Evolutionary conservation across 352 stramenopile genomes (phyloP).

Genomic region (Saprolegnia parasitica): DNA sequence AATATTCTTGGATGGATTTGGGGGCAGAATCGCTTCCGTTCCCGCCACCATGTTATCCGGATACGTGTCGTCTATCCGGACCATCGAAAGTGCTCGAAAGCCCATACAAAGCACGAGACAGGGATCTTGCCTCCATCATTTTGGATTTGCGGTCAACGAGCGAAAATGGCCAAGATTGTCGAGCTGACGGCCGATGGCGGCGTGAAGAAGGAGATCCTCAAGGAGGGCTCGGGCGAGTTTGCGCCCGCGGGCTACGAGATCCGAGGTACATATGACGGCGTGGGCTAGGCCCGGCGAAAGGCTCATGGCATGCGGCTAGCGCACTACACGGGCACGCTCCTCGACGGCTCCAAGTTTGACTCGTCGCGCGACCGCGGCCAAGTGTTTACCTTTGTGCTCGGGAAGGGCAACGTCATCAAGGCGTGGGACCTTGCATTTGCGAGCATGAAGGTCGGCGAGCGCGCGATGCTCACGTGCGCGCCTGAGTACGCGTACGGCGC

Average conservation of each 20-base stretch:
- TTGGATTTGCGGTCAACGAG: conserved; percentile 15
- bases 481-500: conserved; percentile 93
- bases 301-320: conserved; percentile 37
- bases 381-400: conserved; percentile 62
- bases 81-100: conserved; percentile 9
- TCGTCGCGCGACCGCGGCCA: conserved; percentile 83
- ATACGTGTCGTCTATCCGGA: neutral
- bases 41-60: conserved; percentile 7
- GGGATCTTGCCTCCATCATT: conserved; percentile 12
- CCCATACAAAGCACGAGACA: neutral
- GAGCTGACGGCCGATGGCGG: conserved; percentile 86
- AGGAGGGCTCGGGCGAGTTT: conserved; percentile 80
- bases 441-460: conserved; percentile 95
- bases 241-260: conserved; percentile 78
- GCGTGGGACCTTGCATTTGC: conserved; percentile 85
- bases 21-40: no score
- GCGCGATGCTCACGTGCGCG: conserved; percentile 89
- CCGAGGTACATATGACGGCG: conserved; percentile 39
- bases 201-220: conserved; percentile 89
- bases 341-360: conserved; percentile 94
- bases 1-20: no score
- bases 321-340: conserved; percentile 94
- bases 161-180: conserved; percentile 29
- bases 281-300: conserved; percentile 6
- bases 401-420: conserved; percentile 87